Evolutionary conservation across 2,329 filamentous ascomycete species (phyloP), one percentile per base, ranked within the genome.

Genomic region (Fusarium buxicola): DNA sequence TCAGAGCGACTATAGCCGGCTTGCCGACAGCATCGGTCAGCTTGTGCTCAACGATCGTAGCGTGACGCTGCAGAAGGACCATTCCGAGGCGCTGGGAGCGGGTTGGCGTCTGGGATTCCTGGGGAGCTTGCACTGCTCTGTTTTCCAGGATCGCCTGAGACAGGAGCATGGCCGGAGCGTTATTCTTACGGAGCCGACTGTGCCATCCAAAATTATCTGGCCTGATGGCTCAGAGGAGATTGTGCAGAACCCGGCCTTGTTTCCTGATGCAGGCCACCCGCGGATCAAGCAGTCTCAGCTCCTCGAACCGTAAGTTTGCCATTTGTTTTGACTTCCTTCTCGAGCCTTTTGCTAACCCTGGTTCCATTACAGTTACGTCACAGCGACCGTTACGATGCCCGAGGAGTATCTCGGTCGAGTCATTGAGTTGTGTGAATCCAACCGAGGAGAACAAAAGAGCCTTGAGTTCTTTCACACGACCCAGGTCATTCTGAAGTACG

Each of bases 51-150:
- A 99, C 74, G 95, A 99, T 75, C 89, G 95, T 57, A 97, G 93
- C 74, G 92, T 99, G 28, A 97, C 93, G 4, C 81, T 98, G 41
- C 91, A 94, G 69, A 98, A 98, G 74, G 95, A 98, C 74, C 92
- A 92, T 24, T 97, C 94, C 0, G 93, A 98, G 72, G 95, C 95
- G 1, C 82, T 99, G 0, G 95, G 95, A 1, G 92, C 94, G 1
- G 95, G 95, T 3, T 99, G 95, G 90, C 89, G 95, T 40, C 80
- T 99, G 10, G 95, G 95, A 0, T 99, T 99, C 73, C 79, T 99
- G 4, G 95, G 95, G n/a, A 98, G 94, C 11, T 81, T 99, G 43
- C 95, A 99, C 76, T 98, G 95, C 78, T 98, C 94, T n/a, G 95
- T 99, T 5, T 99, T 99, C 70, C 94, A 99, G 77, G 95, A 99